These are phyloP conservation scores for Acacia concinna DNA, from an alignment of 331 rosid genomes.

Conservation along the genomic window DNA sequence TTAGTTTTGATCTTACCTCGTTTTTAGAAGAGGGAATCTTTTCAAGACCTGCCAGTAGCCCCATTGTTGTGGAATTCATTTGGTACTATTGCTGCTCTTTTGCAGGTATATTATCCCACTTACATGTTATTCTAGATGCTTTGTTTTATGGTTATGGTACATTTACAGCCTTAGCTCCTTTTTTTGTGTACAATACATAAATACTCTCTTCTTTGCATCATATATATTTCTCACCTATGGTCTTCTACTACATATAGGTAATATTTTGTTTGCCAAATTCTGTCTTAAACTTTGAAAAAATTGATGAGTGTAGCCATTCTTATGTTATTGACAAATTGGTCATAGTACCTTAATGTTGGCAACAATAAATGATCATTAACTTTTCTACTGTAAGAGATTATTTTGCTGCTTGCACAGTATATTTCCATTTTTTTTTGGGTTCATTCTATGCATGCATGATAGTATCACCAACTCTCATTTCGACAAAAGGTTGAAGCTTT, in stretches of 20 bases:
- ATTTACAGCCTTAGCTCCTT: not conserved
- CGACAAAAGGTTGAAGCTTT: not conserved
- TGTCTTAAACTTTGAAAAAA: not conserved
- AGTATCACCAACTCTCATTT: not conserved
- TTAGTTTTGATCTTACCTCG: not conserved
- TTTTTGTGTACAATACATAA: not conserved
- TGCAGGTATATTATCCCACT: slow-evolving; percentile 55
- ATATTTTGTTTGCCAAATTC: not conserved
- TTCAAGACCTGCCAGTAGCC: slow-evolving; percentile 33
- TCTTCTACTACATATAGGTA: not conserved
- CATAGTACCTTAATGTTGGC: not conserved
- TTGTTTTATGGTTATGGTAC: not conserved
- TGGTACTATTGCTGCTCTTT: slow-evolving; percentile 45
- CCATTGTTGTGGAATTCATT: slow-evolving; percentile 49
- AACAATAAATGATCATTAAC: not conserved
- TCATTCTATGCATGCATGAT: not conserved
- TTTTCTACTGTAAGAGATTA: not conserved
- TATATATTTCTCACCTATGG: not conserved
- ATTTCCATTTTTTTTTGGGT: not conserved
- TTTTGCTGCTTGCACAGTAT: not conserved
- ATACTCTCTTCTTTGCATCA: not conserved
- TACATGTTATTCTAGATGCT: not conserved
- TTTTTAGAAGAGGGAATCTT: slow-evolving; percentile 40
- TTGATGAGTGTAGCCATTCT: not conserved
- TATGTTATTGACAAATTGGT: not conserved